phyloP scores from a whole-genome alignment of 2,329 filamentous ascomycete genomes.

The Fusarium sp. region DNA sequence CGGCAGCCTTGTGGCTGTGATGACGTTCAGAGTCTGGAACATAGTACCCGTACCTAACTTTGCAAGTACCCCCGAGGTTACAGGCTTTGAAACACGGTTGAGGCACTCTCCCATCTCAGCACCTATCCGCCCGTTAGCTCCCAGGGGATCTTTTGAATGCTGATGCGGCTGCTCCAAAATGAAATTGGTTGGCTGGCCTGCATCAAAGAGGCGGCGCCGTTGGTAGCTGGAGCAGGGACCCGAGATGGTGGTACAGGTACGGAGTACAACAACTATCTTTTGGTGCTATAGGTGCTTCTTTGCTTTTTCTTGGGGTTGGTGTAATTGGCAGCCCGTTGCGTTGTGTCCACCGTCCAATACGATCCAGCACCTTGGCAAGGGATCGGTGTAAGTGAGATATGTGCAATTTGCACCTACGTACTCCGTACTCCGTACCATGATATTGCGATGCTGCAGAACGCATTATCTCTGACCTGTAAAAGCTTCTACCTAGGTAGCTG shows the following conservation, averaged over 20 bases:
- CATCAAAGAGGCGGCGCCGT: conserved; percentile 30
- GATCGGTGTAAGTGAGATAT: neutral
- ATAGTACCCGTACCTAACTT: neutral
- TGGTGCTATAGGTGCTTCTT: conserved; percentile 8
- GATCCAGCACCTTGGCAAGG: conserved; percentile 1
- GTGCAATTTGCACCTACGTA: neutral
- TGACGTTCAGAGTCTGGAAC: conserved; percentile 28
- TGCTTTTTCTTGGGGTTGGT: conserved; percentile 25
- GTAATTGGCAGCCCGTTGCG: conserved; percentile 4
- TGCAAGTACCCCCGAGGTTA: neutral
- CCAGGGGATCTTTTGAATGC: neutral
- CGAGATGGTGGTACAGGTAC: neutral
- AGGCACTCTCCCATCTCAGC: neutral
- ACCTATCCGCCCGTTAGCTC: neutral
- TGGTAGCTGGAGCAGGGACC: conserved; percentile 12
- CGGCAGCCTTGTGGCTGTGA: conserved; percentile 23
- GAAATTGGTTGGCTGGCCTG: conserved; percentile 36
- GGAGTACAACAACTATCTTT: neutral
- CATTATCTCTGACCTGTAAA: neutral
- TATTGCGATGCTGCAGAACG: neutral
- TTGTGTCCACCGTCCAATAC: conserved; percentile 1
- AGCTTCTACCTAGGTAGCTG: neutral
- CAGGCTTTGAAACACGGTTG: conserved; percentile 33
- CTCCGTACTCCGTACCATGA: neutral
- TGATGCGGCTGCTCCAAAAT: conserved; percentile 22